Conservation (phyloP, 164 flowering plant species). For the Vitis rupestris region DNA sequence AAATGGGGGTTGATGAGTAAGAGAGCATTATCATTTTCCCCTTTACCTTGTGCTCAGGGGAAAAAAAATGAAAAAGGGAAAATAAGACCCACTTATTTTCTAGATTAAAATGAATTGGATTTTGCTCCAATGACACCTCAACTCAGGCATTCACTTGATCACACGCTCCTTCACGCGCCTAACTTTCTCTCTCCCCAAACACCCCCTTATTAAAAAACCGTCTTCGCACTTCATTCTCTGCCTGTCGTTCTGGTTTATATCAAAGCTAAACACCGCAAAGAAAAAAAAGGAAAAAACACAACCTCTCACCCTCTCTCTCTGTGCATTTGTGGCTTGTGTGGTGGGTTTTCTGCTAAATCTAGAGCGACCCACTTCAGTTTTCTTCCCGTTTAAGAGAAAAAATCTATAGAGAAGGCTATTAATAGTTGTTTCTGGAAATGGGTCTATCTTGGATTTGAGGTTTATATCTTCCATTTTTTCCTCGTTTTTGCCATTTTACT, state of each 20-base stretch:
- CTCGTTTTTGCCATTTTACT: background rate
- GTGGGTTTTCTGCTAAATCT: slow-evolving; percentile 22
- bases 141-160: background rate
- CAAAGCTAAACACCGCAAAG: slow-evolving; percentile 1
- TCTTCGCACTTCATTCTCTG: slow-evolving; percentile 18
- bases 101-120: background rate
- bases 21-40: slow-evolving; percentile 27
- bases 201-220: slow-evolving; percentile 14
- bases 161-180: background rate
- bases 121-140: background rate
- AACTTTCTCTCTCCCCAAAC: background rate
- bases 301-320: slow-evolving; percentile 3
- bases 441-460: too few species aligned
- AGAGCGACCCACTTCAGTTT: slow-evolving; percentile 17
- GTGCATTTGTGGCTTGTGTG: slow-evolving; percentile 3
- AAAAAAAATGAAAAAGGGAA: too few species aligned
- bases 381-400: slow-evolving; percentile 9
- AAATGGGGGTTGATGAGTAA: slow-evolving; percentile 22
- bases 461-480: background rate
- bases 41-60: slow-evolving; percentile 3
- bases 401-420: too few species aligned
- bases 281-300: background rate
- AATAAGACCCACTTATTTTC: background rate
- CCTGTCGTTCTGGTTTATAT: slow-evolving; percentile 22
- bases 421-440: too few species aligned